These are phyloP conservation scores for Suhomyces xylopsoci DNA, from an alignment of 805 yeast genomes.

Conservation along the genomic window DNA sequence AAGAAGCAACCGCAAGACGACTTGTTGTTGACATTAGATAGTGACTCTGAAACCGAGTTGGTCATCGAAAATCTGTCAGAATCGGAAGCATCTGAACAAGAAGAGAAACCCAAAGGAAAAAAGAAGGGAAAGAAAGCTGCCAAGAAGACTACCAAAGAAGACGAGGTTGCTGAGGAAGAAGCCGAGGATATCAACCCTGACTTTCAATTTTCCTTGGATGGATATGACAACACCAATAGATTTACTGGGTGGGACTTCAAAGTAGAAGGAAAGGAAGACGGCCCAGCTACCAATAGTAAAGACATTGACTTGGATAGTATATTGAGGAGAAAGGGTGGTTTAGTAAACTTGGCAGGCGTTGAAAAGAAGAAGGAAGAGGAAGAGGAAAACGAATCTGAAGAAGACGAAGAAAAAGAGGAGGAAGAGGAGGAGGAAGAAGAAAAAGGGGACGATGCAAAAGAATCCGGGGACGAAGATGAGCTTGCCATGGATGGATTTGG, in stretches of 20 bases:
- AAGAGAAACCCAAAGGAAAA: conserved; percentile 27
- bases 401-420: conserved; percentile 20
- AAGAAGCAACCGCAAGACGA: conserved; percentile 33
- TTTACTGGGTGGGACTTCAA: conserved; percentile 86
- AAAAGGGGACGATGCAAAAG: conserved; percentile 30
- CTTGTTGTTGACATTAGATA: conserved; percentile 73
- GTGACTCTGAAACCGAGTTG: conserved; percentile 57
- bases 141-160: conserved; percentile 13
- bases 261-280: conserved; percentile 37
- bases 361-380: conserved; percentile 10
- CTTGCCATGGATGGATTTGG: conserved; percentile 45
- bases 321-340: conserved; percentile 80
- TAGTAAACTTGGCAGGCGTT: conserved; percentile 51
- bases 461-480: conserved; percentile 32
- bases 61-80: conserved; percentile 19
- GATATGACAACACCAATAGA: conserved; percentile 43
- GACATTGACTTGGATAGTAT: conserved; percentile 87
- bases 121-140: conserved; percentile 13
- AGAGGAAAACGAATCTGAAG: conserved; percentile 13
- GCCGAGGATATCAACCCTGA: conserved; percentile 62
- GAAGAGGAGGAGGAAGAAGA: conserved; percentile 22
- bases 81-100: conserved; percentile 40
- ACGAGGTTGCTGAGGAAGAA: conserved; percentile 29
- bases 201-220: conserved; percentile 68
- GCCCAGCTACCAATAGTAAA: conserved; percentile 23